Percentiles rank a stretch among this genome's conserved stretches.
These are phyloP conservation scores for Alternaria sp. DNA, from an alignment of 2,329 filamentous ascomycete genomes.

Conservation along the genomic window DNA sequence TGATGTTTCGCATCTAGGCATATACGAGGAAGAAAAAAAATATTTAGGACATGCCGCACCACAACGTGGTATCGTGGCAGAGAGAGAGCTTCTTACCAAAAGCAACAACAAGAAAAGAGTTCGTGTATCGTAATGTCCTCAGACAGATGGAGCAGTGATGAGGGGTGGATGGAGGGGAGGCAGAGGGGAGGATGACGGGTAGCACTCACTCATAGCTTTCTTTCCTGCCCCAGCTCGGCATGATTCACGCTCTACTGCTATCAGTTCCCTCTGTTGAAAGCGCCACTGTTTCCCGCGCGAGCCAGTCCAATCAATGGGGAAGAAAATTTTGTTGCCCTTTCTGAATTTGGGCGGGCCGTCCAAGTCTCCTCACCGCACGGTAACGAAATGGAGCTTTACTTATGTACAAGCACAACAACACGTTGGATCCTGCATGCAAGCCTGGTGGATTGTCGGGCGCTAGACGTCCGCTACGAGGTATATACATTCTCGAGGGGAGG, in stretches of 20 bases:
- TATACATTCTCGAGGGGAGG: constrained; percentile 11
- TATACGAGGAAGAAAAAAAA: constrained; percentile 7
- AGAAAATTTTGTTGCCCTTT: constrained; percentile 22
- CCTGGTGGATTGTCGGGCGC: constrained; percentile 18
- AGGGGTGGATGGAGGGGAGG: constrained; percentile 10
- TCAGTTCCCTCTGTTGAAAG: constrained; percentile 21
- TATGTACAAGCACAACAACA: constrained; percentile 22
- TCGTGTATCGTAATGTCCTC: constrained; percentile 4
- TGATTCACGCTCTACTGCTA: constrained; percentile 37
- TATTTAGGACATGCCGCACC: neutral
- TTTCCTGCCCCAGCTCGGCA: constrained; percentile 52
- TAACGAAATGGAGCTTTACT: constrained; percentile 22
- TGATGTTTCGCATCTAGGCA: neutral
- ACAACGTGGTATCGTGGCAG: neutral
- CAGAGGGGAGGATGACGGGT: constrained; percentile 19
- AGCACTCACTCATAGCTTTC: constrained; percentile 52
- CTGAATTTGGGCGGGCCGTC: constrained; percentile 22
- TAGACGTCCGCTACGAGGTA: constrained; percentile 14
- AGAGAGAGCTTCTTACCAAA: constrained; percentile 20
- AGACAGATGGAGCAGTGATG: constrained; percentile 12
- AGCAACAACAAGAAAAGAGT: constrained; percentile 6
- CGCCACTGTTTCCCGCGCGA: constrained; percentile 13
- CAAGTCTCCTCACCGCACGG: constrained; percentile 20
- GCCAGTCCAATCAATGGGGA: constrained; percentile 17
- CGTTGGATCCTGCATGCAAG: constrained; percentile 20